Conservation (phyloP, 495 filamentous ascomycete species). For the Aspergillus bertholletiae region DNA sequence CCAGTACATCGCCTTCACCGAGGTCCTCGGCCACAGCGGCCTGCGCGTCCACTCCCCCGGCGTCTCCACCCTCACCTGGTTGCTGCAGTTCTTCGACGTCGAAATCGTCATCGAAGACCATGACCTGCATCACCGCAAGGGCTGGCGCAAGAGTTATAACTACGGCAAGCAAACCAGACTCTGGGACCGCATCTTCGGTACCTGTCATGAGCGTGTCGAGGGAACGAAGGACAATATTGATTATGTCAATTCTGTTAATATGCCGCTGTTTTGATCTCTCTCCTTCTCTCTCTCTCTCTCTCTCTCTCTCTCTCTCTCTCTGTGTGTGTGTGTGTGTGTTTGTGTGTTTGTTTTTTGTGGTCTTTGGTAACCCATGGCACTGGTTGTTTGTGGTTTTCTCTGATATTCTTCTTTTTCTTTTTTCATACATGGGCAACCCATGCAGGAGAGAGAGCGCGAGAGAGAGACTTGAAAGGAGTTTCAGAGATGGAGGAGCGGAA, state of each 20-base stretch:
- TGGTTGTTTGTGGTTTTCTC: too few relatives aligned
- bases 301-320: not conserved
- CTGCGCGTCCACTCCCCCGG: constrained; percentile 33
- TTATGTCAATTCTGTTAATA: constrained; percentile 27
- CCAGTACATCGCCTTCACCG: constrained; percentile 36
- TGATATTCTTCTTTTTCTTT: too few relatives aligned
- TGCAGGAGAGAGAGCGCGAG: too few relatives aligned
- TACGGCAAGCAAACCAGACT: constrained; percentile 44
- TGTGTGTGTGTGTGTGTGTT: too few relatives aligned
- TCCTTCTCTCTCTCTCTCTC: not conserved
- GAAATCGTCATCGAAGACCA: constrained; percentile 45
- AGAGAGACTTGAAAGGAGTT: too few relatives aligned
- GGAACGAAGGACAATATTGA: constrained; percentile 31
- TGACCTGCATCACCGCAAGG: constrained; percentile 43
- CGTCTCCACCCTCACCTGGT: constrained; percentile 33
- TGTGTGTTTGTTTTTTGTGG: not conserved
- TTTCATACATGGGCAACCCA: too few relatives aligned
- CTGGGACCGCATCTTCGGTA: constrained; percentile 42
- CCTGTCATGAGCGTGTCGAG: constrained; percentile 35
- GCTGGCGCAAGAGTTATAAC: constrained; percentile 42
- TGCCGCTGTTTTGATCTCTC: constrained; percentile 11
- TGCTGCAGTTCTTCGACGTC: constrained; percentile 27
- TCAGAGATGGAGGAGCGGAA: too few relatives aligned
- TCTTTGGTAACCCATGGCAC: too few relatives aligned
- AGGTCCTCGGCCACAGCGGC: constrained; percentile 39